These are phyloP conservation scores for Colletotrichum australisinense DNA, from an alignment of 2,329 filamentous ascomycete species.

Conservation along the genomic window DNA sequence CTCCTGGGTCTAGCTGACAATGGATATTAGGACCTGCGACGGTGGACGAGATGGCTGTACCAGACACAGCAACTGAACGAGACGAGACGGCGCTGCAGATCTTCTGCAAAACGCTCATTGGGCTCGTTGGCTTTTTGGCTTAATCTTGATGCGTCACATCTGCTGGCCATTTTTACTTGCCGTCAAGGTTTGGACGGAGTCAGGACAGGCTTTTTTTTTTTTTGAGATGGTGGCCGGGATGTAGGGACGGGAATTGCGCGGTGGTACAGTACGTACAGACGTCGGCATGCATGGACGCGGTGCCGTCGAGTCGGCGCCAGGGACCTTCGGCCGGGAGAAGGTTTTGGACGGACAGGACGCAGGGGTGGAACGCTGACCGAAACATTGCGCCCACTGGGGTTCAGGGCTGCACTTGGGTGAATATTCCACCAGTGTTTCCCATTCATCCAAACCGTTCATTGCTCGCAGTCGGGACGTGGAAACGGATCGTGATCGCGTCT, in stretches of 20 bases:
- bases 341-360: slow-evolving; percentile 20
- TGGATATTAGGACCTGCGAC: slow-evolving; percentile 19
- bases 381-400: neutral
- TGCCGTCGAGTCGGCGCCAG: slow-evolving; percentile 23
- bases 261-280: neutral
- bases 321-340: slow-evolving; percentile 16
- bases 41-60: neutral
- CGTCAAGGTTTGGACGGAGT: slow-evolving; percentile 27
- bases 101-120: neutral
- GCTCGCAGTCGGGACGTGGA: neutral
- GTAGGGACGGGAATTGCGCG: slow-evolving; percentile 26
- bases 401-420: neutral
- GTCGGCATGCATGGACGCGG: slow-evolving; percentile 1
- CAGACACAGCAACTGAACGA: neutral
- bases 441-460: slow-evolving; percentile 19
- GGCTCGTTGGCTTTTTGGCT: neutral
- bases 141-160: neutral
- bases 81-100: slow-evolving; percentile 1
- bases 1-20: slow-evolving; percentile 14
- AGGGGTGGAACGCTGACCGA: slow-evolving; percentile 23
- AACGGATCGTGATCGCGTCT: slow-evolving; percentile 29
- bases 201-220: slow-evolving; percentile 1
- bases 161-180: slow-evolving; percentile 16
- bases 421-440: slow-evolving; percentile 25
- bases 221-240: slow-evolving; percentile 15